Evolutionary conservation across 441 rosid genomes (phyloP).

Genomic region (Syzygium malaccense): DNA sequence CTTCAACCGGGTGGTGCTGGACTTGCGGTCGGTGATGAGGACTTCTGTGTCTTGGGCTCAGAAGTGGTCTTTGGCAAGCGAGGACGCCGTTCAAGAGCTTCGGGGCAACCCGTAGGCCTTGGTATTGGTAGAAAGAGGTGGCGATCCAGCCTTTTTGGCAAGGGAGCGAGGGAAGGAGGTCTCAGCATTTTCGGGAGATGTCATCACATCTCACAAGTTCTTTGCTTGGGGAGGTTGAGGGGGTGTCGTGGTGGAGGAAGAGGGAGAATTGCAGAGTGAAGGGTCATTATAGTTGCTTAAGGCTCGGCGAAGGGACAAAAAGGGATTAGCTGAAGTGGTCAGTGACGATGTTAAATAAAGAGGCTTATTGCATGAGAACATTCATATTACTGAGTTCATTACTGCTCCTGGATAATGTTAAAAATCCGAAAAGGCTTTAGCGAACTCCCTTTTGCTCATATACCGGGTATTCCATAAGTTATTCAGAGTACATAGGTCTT

Average conservation of each 20-base stretch:
- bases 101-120: slow-evolving; percentile 29
- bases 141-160: slow-evolving; percentile 31
- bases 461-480: background rate
- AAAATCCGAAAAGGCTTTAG: background rate
- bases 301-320: background rate
- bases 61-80: slow-evolving; percentile 30
- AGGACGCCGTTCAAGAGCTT: slow-evolving; percentile 27
- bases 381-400: background rate
- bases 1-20: slow-evolving; percentile 65
- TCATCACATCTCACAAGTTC: slow-evolving; percentile 23
- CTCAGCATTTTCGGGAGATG: slow-evolving; percentile 24
- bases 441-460: background rate
- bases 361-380: background rate
- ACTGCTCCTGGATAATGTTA: background rate
- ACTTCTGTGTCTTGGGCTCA: slow-evolving; percentile 27
- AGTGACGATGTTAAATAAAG: background rate
- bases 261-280: background rate
- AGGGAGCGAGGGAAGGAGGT: slow-evolving; percentile 33
- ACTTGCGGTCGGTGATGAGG: slow-evolving; percentile 46
- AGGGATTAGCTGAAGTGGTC: background rate
- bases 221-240: background rate
- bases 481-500: background rate
- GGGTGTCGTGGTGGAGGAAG: background rate
- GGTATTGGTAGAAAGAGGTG: slow-evolving; percentile 22
- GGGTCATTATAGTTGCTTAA: background rate